phyloP scores from a whole-genome alignment of 129 eudicot genomes.

The Oenanthe sinensis region DNA sequence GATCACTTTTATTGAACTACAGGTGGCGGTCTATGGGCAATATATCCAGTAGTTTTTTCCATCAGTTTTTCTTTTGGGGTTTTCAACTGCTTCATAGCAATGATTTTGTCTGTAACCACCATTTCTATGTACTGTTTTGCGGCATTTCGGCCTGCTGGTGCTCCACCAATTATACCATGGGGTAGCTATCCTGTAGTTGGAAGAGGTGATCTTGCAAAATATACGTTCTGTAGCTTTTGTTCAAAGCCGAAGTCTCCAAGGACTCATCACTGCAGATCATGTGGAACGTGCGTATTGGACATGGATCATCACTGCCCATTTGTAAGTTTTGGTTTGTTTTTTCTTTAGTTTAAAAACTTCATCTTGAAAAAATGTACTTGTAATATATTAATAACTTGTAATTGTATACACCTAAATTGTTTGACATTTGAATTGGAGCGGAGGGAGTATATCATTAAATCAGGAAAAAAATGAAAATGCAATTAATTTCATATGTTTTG shows the following conservation, averaged over 20 bases:
- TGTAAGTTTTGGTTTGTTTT: slow-evolving; percentile 37
- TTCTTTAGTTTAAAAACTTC: background rate
- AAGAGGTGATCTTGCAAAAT: slow-evolving; percentile 66
- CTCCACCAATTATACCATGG: slow-evolving; percentile 68
- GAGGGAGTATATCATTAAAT: background rate
- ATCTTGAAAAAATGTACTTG: background rate
- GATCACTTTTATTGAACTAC: slow-evolving; percentile 18
- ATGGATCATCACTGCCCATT: slow-evolving; percentile 99
- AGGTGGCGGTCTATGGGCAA: slow-evolving; percentile 95
- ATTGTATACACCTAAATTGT: background rate
- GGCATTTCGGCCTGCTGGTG: slow-evolving; percentile 69
- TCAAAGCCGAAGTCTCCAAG: slow-evolving; percentile 85
- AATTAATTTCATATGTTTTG: background rate
- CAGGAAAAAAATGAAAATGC: background rate
- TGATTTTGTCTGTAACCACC: slow-evolving; percentile 49
- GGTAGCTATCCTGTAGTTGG: slow-evolving; percentile 82
- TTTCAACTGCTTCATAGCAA: slow-evolving; percentile 34
- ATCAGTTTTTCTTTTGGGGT: slow-evolving; percentile 42
- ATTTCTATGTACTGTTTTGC: slow-evolving; percentile 51
- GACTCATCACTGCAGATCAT: slow-evolving; percentile 84
- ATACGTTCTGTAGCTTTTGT: slow-evolving; percentile 63
- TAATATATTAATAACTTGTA: background rate
- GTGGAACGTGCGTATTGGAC: slow-evolving; percentile 80
- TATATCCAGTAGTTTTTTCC: slow-evolving; percentile 62
- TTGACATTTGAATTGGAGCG: background rate